Percentiles rank a stretch among this genome's conserved stretches.
Conservation (phyloP, 805 yeast species). For the Hanseniaspora occidentalis region DNA sequence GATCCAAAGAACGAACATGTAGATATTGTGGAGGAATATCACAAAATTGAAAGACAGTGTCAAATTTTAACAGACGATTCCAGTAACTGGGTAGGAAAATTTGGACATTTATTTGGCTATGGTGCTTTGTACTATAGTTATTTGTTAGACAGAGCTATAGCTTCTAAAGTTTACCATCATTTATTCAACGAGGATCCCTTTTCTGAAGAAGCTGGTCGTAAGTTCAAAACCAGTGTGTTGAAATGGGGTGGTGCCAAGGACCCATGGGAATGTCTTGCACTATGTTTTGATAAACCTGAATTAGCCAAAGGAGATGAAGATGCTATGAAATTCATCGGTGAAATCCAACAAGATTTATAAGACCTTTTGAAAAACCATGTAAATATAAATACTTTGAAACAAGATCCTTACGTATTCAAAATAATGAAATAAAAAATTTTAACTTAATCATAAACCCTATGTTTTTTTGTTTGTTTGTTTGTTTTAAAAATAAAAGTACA, state of each 20-base stretch:
- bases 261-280: conserved; percentile 79
- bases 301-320: conserved; percentile 52
- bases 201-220: conserved; percentile 60
- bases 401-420: too few relatives aligned
- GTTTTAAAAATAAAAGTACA: conserved; percentile 3
- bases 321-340: conserved; percentile 53
- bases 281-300: conserved; percentile 53
- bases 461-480: conserved; percentile 1
- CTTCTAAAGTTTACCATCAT: conserved; percentile 69
- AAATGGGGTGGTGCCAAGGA: conserved; percentile 91
- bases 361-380: too few relatives aligned
- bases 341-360: conserved; percentile 11
- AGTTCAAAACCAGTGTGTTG: conserved; percentile 55
- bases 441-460: conserved; percentile 1
- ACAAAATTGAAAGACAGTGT: conserved; percentile 45
- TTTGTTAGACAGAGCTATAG: conserved; percentile 83
- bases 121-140: conserved; percentile 93
- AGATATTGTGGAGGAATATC: conserved; percentile 48
- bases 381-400: too few relatives aligned
- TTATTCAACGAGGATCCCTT: conserved; percentile 63
- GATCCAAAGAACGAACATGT: conserved; percentile 29
- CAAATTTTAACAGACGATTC: conserved; percentile 53
- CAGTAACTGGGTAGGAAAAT: conserved; percentile 87
- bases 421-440: neutral
- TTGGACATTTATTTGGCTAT: conserved; percentile 86